These are phyloP conservation scores for Dianthus caryophyllus DNA, from an alignment of 148 eudicot species.

Conservation along the genomic window DNA sequence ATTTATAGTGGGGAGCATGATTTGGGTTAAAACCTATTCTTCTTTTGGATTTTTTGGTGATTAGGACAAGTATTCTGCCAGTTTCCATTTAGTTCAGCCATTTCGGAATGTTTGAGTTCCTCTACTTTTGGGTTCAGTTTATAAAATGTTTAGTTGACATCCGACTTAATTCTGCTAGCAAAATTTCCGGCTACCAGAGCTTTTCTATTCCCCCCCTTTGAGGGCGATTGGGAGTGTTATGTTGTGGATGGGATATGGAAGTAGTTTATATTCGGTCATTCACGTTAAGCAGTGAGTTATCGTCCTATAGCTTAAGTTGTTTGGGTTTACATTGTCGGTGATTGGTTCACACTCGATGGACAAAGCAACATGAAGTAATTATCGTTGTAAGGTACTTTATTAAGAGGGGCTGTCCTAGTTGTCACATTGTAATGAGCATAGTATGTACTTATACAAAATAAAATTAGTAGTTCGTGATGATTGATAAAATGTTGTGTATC, in stretches of 20 bases:
- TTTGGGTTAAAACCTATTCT: background rate
- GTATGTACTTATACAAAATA: background rate
- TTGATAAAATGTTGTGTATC: background rate
- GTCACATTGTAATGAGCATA: background rate
- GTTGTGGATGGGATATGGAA: background rate
- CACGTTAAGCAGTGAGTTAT: background rate
- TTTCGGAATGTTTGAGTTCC: background rate
- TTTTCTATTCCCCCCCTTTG: too few relatives aligned
- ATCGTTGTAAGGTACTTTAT: background rate
- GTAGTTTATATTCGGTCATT: background rate
- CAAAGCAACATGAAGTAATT: background rate
- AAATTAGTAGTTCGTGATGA: conserved; percentile 13
- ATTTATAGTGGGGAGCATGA: too few relatives aligned
- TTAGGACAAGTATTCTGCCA: background rate
- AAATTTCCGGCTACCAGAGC: background rate
- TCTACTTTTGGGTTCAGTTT: background rate
- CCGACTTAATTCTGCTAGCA: background rate
- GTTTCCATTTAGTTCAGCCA: background rate
- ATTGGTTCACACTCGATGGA: background rate
- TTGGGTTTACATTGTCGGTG: background rate
- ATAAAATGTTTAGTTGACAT: background rate
- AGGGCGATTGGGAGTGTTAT: background rate
- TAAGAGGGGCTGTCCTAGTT: background rate
- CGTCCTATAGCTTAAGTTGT: background rate
- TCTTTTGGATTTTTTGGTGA: background rate